Evolutionary conservation across 208 protist genomes (phyloP), one percentile per base, ranked within the genome.

Genomic region (Acanthamoeba comandoni): DNA sequence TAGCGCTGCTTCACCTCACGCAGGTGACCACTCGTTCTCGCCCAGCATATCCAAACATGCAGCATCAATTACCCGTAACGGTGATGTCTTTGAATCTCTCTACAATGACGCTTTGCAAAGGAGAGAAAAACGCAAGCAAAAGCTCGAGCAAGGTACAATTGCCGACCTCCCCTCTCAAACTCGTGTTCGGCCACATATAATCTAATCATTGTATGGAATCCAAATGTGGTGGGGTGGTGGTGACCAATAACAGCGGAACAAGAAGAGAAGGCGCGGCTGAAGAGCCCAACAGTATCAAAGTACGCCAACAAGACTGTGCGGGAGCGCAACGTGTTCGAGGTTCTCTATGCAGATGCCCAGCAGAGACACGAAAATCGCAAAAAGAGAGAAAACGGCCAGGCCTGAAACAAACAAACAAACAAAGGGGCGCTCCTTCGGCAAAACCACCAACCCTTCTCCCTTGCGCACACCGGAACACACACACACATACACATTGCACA

Each of bases 71-170:
- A 22, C 52, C 9, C 71, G 71, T 1, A 62, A 43, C 11, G 71
- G 71, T 52, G 58, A 82, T 12, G 71, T 82, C 51, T 82, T 82
- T 52, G 71, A 82, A 22, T 82, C 71, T 15, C 71, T 82, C 19
- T 82, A 82, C 71, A 58, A 82, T 19, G 71, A 82, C 29, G 71
- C 71, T 12, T 26, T 82, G 9, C 35, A 82, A 22, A 52, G 71
- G 51, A 22, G 71, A 13, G 71, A 82, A 43, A 82, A 82, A 26
- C 2, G 24, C 15, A 58, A 52, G 71, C 51, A 60, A 26, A 58
- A 52, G 48, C 71, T 49, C 0, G 48, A 82, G 71, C 71, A 82
- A 43, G 22, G n/a, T n/a, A n/a, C n/a, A n/a, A n/a, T n/a, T n/a
- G n/a, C n/a, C n/a, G n/a, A n/a, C n/a, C n/a, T n/a, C n/a, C n/a